Evolutionary conservation across 2,329 filamentous ascomycete genomes (phyloP).

Genomic region (Volutella citrinella): DNA sequence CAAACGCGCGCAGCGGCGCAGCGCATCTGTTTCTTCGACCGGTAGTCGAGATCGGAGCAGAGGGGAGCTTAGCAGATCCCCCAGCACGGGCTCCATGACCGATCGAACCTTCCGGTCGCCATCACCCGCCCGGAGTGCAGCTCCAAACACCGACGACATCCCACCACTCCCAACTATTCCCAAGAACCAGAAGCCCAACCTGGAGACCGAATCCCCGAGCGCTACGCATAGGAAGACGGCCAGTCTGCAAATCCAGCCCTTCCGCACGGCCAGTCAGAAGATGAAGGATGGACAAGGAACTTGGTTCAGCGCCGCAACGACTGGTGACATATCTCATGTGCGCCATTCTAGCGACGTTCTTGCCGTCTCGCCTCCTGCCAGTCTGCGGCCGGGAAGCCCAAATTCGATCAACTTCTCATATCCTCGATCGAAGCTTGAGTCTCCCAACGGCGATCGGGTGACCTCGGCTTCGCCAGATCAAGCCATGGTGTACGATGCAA

Average conservation of each 20-base stretch:
- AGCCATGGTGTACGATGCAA: slow-evolving; percentile 61
- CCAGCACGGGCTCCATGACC: slow-evolving; percentile 79
- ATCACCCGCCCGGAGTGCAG: slow-evolving; percentile 52
- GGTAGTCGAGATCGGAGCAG: slow-evolving; percentile 45
- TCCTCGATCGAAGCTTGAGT: slow-evolving; percentile 44
- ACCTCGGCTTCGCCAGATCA: slow-evolving; percentile 31
- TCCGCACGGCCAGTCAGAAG: slow-evolving; percentile 53
- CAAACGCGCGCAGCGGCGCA: slow-evolving; percentile 75
- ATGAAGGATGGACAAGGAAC: slow-evolving; percentile 40
- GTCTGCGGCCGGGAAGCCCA: slow-evolving; percentile 40
- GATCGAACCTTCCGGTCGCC: slow-evolving; percentile 83
- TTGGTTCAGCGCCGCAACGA: slow-evolving; percentile 47
- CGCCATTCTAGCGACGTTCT: slow-evolving; percentile 43
- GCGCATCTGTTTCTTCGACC: slow-evolving; percentile 68
- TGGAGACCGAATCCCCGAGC: slow-evolving; percentile 21
- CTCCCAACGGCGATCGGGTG: slow-evolving; percentile 22
- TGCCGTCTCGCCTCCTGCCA: slow-evolving; percentile 26
- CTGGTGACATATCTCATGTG: slow-evolving; percentile 43
- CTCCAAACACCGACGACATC: slow-evolving; percentile 42
- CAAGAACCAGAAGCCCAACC: slow-evolving; percentile 35
- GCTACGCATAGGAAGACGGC: slow-evolving; percentile 37
- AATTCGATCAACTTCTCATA: slow-evolving; percentile 61
- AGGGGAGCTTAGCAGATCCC: slow-evolving; percentile 57
- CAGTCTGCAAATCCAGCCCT: slow-evolving; percentile 45
- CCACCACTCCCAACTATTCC: slow-evolving; percentile 79